These are phyloP conservation scores for Cystobasidium pallidum DNA, from an alignment of 1,284 basidiomycete genomes.

Conservation along the genomic window DNA sequence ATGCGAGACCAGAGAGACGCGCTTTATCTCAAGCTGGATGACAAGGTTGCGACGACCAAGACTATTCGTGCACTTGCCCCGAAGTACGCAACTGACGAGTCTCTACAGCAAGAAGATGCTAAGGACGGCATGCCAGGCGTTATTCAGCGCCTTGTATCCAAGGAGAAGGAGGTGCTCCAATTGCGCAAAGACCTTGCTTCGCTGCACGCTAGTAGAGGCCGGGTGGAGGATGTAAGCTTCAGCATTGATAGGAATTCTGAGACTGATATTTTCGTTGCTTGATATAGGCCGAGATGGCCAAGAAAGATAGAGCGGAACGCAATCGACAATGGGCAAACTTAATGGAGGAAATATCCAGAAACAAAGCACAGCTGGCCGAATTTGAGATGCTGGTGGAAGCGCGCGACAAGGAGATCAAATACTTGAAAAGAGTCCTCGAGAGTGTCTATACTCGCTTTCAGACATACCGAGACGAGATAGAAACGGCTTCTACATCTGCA, in stretches of 20 bases:
- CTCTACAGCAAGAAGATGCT: constrained; percentile 3
- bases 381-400: constrained; percentile 62
- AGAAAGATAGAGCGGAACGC: constrained; percentile 77
- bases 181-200: constrained; percentile 74
- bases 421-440: constrained; percentile 79
- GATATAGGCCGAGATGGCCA: constrained; percentile 44
- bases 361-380: constrained; percentile 68
- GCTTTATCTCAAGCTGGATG: constrained; percentile 64
- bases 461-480: constrained; percentile 58
- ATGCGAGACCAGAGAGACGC: constrained; percentile 60
- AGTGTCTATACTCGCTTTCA: constrained; percentile 78
- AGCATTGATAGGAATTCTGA: no score
- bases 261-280: constrained; percentile 5
- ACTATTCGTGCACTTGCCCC: constrained; percentile 65
- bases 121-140: constrained; percentile 68
- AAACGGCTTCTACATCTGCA: constrained; percentile 53
- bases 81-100: constrained; percentile 45
- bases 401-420: constrained; percentile 73
- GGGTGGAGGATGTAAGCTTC: constrained; percentile 59
- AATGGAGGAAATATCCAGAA: constrained; percentile 73
- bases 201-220: constrained; percentile 62
- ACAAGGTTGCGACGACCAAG: constrained; percentile 69
- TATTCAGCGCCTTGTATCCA: constrained; percentile 77
- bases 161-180: constrained; percentile 79
- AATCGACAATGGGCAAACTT: constrained; percentile 77